Evolutionary conservation across 2,329 filamentous ascomycete species (phyloP), one percentile per base, ranked within the genome.

Genomic region (Fusarium bulbicola): DNA sequence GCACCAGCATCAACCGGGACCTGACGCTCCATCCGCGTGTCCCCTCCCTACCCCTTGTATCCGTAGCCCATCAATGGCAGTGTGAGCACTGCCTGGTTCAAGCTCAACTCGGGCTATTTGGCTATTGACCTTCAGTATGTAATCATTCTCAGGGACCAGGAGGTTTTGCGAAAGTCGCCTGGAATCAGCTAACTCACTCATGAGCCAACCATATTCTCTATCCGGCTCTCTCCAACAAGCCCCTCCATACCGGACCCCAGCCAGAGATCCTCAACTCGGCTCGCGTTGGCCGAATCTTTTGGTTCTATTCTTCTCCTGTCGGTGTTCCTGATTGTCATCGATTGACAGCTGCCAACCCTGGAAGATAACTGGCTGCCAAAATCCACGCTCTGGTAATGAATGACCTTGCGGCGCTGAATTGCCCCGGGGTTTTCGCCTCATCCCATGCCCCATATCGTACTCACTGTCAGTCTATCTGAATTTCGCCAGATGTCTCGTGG

Each of bases 381-480:
- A 32, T 43, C 46, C 61, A 59, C 24, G 28, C 40, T 52, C 50
- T 57, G 53, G 46, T 43, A 60, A 63, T 63, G 45, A 60, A 63
- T 63, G 45, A 59, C 63, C 70, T 69, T 66, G 59, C 30, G 53
- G 54, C 43, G 69, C 43, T 69, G 59, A 66, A 58, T 42, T 56
- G 30, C 54, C 57, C 69, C 46, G 26, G 52, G 37, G 54, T 13
- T 72, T 68, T 72, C 47, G 47, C 67, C 70, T 68, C 67, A 24
- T 64, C 70, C 63, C 67, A 24, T 64, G 66, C 66, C 46, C 52
- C 61, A 28, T 60, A 59, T 50, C 58, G 45, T 56, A 39, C 67
- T 59, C 57, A n/a, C n/a, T n/a, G n/a, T n/a, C n/a, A 57, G 52
- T 64, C 61, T 75, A 63, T 72, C 62, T 70, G 49, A 60, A 69